These are phyloP conservation scores for Coemansia sp. DNA, from an alignment of 371 early-diverging fungal species.

Conservation along the genomic window DNA sequence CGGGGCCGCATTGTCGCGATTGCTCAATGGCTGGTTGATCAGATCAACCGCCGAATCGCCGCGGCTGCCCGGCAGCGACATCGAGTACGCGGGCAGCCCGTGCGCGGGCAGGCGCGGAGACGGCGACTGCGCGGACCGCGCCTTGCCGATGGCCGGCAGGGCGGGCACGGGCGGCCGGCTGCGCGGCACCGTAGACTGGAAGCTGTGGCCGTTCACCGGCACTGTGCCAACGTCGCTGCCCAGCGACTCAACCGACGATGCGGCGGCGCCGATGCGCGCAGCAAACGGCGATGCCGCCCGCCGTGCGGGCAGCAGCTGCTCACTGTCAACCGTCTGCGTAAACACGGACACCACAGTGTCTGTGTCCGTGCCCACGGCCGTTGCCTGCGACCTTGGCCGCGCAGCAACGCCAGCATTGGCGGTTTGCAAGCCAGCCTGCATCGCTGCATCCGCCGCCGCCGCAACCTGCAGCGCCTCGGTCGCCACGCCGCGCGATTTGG, in stretches of 20 bases:
- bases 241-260: neutral
- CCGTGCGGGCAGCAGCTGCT: neutral
- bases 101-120: conserved; percentile 18
- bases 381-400: neutral
- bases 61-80: conserved; percentile 14
- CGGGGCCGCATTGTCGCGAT: neutral
- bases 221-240: neutral
- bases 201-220: neutral
- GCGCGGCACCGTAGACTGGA: neutral
- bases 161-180: conserved; percentile 6
- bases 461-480: neutral
- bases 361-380: neutral
- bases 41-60: conserved; percentile 7
- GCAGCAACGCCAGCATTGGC: neutral
- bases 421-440: neutral
- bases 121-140: neutral
- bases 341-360: neutral
- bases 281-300: neutral
- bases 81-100: conserved; percentile 10
- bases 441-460: neutral
- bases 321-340: neutral
- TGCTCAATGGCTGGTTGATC: neutral
- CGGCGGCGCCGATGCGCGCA: neutral
- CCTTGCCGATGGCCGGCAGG: conserved; percentile 1
- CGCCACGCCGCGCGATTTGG: neutral